Percentiles rank a stretch among this genome's conserved stretches.
These are phyloP conservation scores for Onygena corvina DNA, from an alignment of 2,329 filamentous ascomycete species.

Conservation along the genomic window DNA sequence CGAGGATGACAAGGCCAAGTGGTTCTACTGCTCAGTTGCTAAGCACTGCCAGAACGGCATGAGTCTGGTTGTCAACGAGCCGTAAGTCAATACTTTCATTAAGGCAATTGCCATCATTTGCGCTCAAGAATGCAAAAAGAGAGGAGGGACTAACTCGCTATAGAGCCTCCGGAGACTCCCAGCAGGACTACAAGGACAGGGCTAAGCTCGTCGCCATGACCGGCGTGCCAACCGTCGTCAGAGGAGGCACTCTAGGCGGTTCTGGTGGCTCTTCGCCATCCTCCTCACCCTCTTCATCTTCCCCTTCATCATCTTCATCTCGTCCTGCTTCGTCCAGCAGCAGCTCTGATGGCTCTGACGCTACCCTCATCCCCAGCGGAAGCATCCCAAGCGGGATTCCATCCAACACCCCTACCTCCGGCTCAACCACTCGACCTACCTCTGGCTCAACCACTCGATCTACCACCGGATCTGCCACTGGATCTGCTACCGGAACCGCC, in stretches of 20 bases:
- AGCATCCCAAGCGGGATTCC: not conserved
- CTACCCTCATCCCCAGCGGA: not conserved
- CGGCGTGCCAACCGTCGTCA: slow-evolving; percentile 9
- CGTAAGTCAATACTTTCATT: slow-evolving; percentile 19
- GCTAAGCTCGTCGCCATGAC: slow-evolving; percentile 4
- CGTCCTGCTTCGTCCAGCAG: not conserved
- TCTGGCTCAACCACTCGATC: not conserved
- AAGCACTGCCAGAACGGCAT: slow-evolving; percentile 42
- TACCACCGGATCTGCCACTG: not conserved
- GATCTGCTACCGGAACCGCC: not conserved
- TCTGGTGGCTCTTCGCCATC: not conserved
- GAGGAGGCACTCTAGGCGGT: slow-evolving; percentile 10
- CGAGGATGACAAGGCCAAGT: slow-evolving; percentile 36
- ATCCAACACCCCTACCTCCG: no score
- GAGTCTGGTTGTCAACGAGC: slow-evolving; percentile 42
- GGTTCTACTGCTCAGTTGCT: slow-evolving; percentile 40
- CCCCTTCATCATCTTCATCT: not conserved
- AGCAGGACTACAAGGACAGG: slow-evolving; percentile 9
- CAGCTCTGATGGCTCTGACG: not conserved
- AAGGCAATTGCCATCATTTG: not conserved
- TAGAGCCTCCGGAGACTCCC: slow-evolving; percentile 9
- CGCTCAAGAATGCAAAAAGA: not conserved
- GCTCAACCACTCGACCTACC: no score
- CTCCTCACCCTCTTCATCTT: not conserved
- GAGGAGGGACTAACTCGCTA: not conserved